Evolutionary conservation across 2,329 filamentous ascomycete genomes (phyloP), one percentile per base, ranked within the genome.

Genomic region (Arthrobotrys entomopaga): DNA sequence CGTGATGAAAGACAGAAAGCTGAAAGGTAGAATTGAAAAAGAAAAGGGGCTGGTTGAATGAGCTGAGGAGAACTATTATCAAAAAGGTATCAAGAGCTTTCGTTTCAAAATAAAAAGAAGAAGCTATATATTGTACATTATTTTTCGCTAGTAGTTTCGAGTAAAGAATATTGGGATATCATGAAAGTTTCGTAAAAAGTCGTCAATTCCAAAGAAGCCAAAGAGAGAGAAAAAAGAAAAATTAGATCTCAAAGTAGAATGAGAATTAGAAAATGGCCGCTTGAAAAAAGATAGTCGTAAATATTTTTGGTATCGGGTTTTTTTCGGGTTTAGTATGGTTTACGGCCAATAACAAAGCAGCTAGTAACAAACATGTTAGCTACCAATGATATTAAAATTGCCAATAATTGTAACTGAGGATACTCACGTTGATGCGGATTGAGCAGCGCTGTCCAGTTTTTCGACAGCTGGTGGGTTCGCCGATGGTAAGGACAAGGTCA

Each of bases 1-100:
- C 24, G 24, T 7, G 24, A 7, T 3, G 24, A 43, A 3, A 43
- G 10, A 13, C 3, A 43, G 40, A 43, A 13, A n/a, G n/a, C n/a
- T n/a, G n/a, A n/a, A n/a, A n/a, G n/a, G n/a, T n/a, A n/a, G n/a
- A n/a, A n/a, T n/a, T n/a, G n/a, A n/a, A 3, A 22, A 20, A 20
- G 7, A 61, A 38, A 52, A 52, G 20, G 20, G 24, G 24, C 24
- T 22, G n/a, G 43, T 43, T 38, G n/a, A 65, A 56, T 20, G 26
- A 54, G 38, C 52, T 46, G 40, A 46, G 49, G 49, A 49, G 48
- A 63, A 52, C 26, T 19, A 46, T 54, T 19, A 49, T 49, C 22
- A 72, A 72, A n/a, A 54, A 72, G 67, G 67, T 72, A 72, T 72
- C 67, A 72, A 60, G 60, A 59, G 60, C 53, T 54, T 59, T 59